Percentiles rank a stretch among this genome's conserved stretches.
These are phyloP conservation scores for Apophysomyces variabilis DNA, from an alignment of 371 early-diverging fungal genomes.

Conservation along the genomic window DNA sequence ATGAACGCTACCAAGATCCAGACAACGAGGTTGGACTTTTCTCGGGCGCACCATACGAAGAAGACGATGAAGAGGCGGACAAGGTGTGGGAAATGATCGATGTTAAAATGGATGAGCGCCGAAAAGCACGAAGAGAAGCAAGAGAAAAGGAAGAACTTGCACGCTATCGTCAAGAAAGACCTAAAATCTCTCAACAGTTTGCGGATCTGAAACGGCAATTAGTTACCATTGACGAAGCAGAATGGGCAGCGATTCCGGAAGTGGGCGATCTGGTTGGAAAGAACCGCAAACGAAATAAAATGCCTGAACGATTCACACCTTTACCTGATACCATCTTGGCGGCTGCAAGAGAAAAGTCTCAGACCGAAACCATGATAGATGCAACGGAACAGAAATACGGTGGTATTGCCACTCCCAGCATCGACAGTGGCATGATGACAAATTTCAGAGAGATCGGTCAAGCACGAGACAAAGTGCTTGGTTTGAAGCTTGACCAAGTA, in stretches of 20 bases:
- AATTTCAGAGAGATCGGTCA: constrained; percentile 93
- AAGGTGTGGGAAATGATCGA: constrained; percentile 92
- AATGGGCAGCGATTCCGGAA: constrained; percentile 95
- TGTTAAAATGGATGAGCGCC: constrained; percentile 87
- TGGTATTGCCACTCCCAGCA: constrained; percentile 55
- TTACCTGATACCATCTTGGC: constrained; percentile 87
- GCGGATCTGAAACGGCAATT: constrained; percentile 89
- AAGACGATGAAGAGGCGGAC: constrained; percentile 98
- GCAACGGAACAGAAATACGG: constrained; percentile 52
- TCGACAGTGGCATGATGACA: constrained; percentile 68
- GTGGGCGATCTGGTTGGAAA: constrained; percentile 89
- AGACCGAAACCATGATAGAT: constrained; percentile 64
- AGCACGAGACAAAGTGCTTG: constrained; percentile 90
- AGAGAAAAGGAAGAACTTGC: constrained; percentile 64
- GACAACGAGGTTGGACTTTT: constrained; percentile 95
- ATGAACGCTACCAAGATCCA: constrained; percentile 85
- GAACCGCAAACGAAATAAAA: constrained; percentile 70
- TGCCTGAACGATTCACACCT: constrained; percentile 74
- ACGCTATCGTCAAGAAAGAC: constrained; percentile 60
- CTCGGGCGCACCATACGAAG: constrained; percentile 86
- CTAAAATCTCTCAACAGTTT: constrained; percentile 89
- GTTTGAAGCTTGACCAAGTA: constrained; percentile 87
- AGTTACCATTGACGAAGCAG: constrained; percentile 73
- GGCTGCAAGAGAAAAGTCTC: constrained; percentile 61
- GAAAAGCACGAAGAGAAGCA: constrained; percentile 74